Evolutionary conservation across 2,329 filamentous ascomycete genomes (phyloP).

Genomic region (Fusarium virguliforme): DNA sequence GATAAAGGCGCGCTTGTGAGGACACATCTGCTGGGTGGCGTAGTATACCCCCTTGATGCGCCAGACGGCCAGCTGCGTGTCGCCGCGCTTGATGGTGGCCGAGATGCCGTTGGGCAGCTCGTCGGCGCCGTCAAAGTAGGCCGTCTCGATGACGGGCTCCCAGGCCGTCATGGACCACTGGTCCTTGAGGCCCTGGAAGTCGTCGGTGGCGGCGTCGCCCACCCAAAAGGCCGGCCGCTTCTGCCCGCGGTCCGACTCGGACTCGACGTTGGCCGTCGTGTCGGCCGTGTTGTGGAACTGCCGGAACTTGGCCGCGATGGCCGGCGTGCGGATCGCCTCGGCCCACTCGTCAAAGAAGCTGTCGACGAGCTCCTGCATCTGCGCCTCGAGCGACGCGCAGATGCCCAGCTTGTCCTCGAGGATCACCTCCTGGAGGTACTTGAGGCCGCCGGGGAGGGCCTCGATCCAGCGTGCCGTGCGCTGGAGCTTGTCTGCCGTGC

Average conservation of each 20-base stretch:
- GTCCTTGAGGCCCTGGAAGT: slow-evolving; percentile 77
- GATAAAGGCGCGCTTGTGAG: slow-evolving; percentile 92
- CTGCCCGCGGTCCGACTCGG: slow-evolving; percentile 81
- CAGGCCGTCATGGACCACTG: slow-evolving; percentile 77
- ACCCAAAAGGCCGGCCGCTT: slow-evolving; percentile 84
- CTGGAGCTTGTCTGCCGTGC: slow-evolving; percentile 91
- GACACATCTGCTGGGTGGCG: slow-evolving; percentile 94
- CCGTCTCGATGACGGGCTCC: slow-evolving; percentile 83
- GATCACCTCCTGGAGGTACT: slow-evolving; percentile 86
- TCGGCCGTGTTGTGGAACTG: slow-evolving; percentile 90
- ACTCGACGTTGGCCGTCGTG: slow-evolving; percentile 78
- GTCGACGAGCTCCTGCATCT: slow-evolving; percentile 89
- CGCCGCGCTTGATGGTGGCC: slow-evolving; percentile 85
- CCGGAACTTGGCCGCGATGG: slow-evolving; percentile 78
- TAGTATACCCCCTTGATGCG: slow-evolving; percentile 86
- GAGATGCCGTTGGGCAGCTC: slow-evolving; percentile 80
- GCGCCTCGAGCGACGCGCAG: slow-evolving; percentile 84
- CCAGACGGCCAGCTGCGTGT: slow-evolving; percentile 91
- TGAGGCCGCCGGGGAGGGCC: slow-evolving; percentile 84
- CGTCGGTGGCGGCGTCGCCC: slow-evolving; percentile 74
- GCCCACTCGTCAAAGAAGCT: slow-evolving; percentile 95
- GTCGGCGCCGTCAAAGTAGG: slow-evolving; percentile 76
- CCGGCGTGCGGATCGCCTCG: slow-evolving; percentile 80
- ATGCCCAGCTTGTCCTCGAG: slow-evolving; percentile 91
- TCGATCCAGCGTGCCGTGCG: slow-evolving; percentile 92